Conservation (phyloP, 805 yeast genomes). For the Starmerella kuoi region DNA sequence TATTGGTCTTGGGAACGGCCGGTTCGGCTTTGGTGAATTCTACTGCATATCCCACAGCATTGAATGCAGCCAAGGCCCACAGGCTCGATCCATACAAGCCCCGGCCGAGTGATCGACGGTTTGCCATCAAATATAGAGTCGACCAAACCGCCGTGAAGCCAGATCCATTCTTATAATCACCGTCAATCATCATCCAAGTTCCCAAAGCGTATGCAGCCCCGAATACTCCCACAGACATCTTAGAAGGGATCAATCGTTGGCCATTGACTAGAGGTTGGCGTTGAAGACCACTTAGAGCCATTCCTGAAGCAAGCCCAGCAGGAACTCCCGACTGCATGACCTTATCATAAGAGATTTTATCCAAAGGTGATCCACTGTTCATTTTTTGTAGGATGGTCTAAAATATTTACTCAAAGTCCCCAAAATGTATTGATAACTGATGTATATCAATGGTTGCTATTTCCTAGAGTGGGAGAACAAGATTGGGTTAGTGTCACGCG, state of each 20-base stretch:
- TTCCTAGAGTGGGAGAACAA: too few relatives aligned
- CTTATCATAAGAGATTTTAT: constrained; percentile 8
- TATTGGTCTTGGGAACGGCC: constrained; percentile 11
- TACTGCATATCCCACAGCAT: constrained; percentile 20
- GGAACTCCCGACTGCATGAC: constrained; percentile 19
- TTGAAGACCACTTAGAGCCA: constrained; percentile 16
- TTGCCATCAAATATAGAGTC: constrained; percentile 21
- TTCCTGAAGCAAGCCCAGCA: constrained; percentile 19
- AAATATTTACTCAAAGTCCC: too few relatives aligned
- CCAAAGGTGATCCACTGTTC: too few relatives aligned
- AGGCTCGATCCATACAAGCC: constrained; percentile 14
- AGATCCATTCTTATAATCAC: constrained; percentile 25
- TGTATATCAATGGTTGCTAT: too few relatives aligned
- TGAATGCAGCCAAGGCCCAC: constrained; percentile 14
- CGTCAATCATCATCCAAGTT: constrained; percentile 24
- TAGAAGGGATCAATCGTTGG: constrained; percentile 16
- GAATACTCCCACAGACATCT: constrained; percentile 20
- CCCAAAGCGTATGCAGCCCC: constrained; percentile 25
- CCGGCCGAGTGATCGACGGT: constrained; percentile 16
- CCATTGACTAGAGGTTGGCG: constrained; percentile 16
- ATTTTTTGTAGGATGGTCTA: too few relatives aligned
- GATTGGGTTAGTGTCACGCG: too few relatives aligned
- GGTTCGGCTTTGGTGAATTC: constrained; percentile 19
- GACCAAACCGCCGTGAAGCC: constrained; percentile 25
- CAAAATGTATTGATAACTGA: too few relatives aligned